Conservation (phyloP, 345 rosid genomes). For the Durio zibethinus region DNA sequence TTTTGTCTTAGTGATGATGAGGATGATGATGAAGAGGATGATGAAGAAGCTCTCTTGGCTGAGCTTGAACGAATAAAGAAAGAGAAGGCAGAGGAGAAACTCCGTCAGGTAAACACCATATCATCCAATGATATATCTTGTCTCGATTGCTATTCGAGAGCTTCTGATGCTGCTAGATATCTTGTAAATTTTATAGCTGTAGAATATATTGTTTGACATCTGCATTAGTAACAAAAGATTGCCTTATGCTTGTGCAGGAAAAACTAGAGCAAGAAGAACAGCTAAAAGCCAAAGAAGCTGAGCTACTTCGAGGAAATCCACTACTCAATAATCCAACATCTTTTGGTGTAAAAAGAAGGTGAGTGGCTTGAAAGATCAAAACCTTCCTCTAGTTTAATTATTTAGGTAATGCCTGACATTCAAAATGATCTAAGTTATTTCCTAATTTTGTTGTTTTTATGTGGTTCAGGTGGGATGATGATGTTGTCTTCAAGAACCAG, state of each 20-base stretch:
- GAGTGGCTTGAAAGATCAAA: neutral
- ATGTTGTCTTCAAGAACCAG: conserved; percentile 98
- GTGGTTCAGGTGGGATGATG: conserved; percentile 89
- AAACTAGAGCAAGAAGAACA: conserved; percentile 69
- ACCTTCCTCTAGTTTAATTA: neutral
- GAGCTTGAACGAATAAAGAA: conserved; percentile 96
- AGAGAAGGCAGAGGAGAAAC: conserved; percentile 92
- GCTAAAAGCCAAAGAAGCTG: conserved; percentile 82
- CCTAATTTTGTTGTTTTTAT: neutral
- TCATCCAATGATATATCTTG: neutral
- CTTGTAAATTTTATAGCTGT: neutral
- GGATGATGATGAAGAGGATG: conserved; percentile 70
- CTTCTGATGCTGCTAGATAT: neutral
- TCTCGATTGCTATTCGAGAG: neutral
- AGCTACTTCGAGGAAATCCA: conserved; percentile 92
- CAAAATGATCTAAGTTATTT: neutral
- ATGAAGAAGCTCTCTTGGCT: conserved; percentile 86
- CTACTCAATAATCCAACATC: conserved; percentile 69
- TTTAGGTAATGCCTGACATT: neutral
- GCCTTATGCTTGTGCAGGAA: conserved; percentile 44
- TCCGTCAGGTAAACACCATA: conserved; percentile 52
- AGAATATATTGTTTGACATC: neutral
- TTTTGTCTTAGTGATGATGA: conserved; percentile 45
- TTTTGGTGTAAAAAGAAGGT: conserved; percentile 87
- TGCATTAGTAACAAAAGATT: neutral